Evolutionary conservation across 108 stramenopile genomes (phyloP).

Genomic region (Skeletonema costatum): DNA sequence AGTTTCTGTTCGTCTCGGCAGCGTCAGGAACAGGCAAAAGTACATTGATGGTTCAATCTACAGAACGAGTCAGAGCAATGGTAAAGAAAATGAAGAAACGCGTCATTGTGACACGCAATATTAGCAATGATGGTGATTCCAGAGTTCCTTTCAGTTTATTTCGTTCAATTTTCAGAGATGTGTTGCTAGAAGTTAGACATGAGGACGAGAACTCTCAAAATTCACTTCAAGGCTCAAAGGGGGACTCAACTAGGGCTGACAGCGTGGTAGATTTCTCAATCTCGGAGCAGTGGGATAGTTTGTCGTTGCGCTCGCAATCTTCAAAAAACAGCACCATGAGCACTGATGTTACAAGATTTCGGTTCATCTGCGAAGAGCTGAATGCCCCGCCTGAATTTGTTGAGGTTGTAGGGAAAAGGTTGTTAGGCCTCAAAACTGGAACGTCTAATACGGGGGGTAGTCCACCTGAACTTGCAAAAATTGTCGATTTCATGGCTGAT

Average conservation of each 20-base stretch:
- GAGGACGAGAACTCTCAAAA: conserved; percentile 26
- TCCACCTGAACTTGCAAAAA: conserved; percentile 42
- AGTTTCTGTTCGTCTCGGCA: conserved; percentile 44
- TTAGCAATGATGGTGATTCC: conserved; percentile 61
- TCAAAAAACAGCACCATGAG: conserved; percentile 33
- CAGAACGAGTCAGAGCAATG: conserved; percentile 53
- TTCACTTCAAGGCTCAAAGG: neutral
- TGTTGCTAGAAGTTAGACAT: conserved; percentile 36
- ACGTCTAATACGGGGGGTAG: neutral
- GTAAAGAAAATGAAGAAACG: conserved; percentile 36
- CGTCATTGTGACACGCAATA: conserved; percentile 56
- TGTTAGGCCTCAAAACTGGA: conserved; percentile 32
- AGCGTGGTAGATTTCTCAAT: conserved; percentile 20
- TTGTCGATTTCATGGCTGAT: conserved; percentile 63
- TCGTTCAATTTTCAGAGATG: conserved; percentile 54
- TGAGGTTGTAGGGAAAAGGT: conserved; percentile 53
- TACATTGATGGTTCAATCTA: conserved; percentile 54
- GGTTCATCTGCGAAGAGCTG: conserved; percentile 57
- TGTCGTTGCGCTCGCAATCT: conserved; percentile 45
- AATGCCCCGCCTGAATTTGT: conserved; percentile 61
- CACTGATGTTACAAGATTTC: conserved; percentile 40
- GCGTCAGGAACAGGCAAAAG: conserved; percentile 70
- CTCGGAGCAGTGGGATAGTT: conserved; percentile 39
- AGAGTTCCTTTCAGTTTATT: conserved; percentile 69
- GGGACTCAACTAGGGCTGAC: neutral